phyloP scores from a whole-genome alignment of 2,329 filamentous ascomycete species.

The Neopestalotiopsis sp. region DNA sequence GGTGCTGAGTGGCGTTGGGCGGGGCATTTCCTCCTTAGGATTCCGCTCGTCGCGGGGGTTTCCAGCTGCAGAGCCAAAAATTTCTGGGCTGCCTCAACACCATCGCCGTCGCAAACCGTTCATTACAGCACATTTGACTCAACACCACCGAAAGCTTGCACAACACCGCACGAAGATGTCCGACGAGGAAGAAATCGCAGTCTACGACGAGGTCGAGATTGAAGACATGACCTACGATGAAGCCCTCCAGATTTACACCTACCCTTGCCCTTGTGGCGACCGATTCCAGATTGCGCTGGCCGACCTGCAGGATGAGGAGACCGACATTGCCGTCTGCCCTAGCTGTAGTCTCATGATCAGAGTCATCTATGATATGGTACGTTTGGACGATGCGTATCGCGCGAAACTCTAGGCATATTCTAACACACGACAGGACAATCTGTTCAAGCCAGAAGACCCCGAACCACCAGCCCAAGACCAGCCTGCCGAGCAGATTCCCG shows the following conservation, averaged over 20 bases:
- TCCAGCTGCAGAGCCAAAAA: not conserved
- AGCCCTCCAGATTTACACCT: constrained; percentile 85
- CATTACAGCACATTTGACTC: not conserved
- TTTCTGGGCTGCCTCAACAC: not conserved
- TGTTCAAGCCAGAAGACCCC: constrained; percentile 34
- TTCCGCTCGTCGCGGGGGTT: constrained; percentile 4
- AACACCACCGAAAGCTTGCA: not conserved
- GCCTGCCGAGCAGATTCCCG: constrained; percentile 31
- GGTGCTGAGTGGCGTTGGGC: not conserved
- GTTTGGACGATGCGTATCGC: constrained; percentile 32
- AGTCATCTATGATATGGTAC: constrained; percentile 87
- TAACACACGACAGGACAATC: constrained; percentile 29
- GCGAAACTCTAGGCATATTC: not conserved
- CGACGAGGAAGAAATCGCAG: constrained; percentile 65
- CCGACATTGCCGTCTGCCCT: constrained; percentile 92
- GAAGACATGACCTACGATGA: constrained; percentile 96
- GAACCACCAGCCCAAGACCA: constrained; percentile 30
- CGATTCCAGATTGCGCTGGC: constrained; percentile 88
- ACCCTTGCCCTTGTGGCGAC: constrained; percentile 97
- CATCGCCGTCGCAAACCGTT: not conserved
- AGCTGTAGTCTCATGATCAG: constrained; percentile 97
- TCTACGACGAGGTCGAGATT: constrained; percentile 98
- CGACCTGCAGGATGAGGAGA: constrained; percentile 83
- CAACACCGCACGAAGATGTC: constrained; percentile 51
- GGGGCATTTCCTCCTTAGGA: constrained; percentile 1